Evolutionary conservation across 106 monocot species (phyloP).

Genomic region (Gastrodia elata): DNA sequence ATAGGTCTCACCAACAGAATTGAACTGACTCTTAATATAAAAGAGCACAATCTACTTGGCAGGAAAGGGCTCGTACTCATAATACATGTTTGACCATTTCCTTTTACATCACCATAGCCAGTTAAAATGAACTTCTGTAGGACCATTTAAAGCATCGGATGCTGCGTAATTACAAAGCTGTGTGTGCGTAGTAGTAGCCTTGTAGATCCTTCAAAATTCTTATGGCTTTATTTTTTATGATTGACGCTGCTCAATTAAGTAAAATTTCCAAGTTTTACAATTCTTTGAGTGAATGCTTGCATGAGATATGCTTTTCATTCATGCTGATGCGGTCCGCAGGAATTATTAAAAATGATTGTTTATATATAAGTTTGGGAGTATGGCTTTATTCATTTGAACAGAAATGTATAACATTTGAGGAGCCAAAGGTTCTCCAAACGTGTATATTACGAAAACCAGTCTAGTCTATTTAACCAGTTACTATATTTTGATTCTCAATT

Average conservation of each 20-base stretch:
- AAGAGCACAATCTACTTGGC: conserved; percentile 15
- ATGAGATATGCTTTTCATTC: neutral
- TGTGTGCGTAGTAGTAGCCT: no score
- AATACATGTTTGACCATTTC: conserved; percentile 5
- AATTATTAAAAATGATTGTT: neutral
- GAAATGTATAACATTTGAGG: neutral
- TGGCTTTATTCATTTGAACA: neutral
- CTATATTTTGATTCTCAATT: neutral
- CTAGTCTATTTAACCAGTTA: neutral
- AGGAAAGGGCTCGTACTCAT: neutral
- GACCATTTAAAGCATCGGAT: conserved; percentile 25
- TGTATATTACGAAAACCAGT: neutral
- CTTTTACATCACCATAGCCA: conserved; percentile 17
- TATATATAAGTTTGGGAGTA: neutral
- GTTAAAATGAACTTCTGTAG: conserved; percentile 4
- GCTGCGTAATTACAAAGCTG: conserved; percentile 48
- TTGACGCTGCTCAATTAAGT: neutral
- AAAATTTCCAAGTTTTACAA: neutral
- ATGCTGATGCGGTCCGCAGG: neutral
- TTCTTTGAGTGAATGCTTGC: neutral
- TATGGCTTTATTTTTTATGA: neutral
- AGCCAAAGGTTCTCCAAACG: neutral
- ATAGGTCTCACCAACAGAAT: conserved; percentile 15
- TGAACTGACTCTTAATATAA: conserved; percentile 10
- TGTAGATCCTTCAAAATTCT: conserved; percentile 14